Percentiles rank a stretch among this genome's conserved stretches.
Evolutionary conservation across 768 basidiomycete genomes (phyloP).

Genomic region (Leccinum rimulosum): DNA sequence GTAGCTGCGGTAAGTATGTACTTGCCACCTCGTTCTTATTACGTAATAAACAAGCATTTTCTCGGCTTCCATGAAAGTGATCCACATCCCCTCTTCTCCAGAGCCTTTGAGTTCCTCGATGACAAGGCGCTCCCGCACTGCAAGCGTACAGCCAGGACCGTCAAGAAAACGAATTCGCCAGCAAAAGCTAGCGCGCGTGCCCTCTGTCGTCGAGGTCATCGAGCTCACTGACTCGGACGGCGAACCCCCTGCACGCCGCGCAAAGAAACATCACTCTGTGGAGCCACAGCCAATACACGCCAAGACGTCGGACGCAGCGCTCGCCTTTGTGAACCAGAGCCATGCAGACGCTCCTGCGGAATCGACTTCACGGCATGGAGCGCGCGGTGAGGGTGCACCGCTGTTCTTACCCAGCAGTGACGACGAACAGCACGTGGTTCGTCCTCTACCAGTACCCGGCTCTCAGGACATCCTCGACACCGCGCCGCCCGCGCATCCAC

Average conservation of each 20-base stretch:
- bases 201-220: conserved; percentile 36
- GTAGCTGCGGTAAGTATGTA: not conserved
- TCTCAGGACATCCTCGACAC: not conserved
- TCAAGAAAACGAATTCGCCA: conserved; percentile 15
- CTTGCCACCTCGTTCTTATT: not conserved
- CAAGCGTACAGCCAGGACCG: conserved; percentile 20
- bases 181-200: conserved; percentile 1
- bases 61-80: not conserved
- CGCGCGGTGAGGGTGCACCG: conserved; percentile 15
- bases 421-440: conserved; percentile 20
- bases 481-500: not conserved
- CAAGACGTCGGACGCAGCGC: not conserved
- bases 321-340: conserved; percentile 12
- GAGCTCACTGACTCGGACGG: conserved; percentile 53
- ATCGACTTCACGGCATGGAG: conserved; percentile 4
- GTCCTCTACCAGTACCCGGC: not conserved
- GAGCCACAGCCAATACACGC: conserved; percentile 11
- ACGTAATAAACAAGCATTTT: conserved; percentile 15
- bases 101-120: conserved; percentile 13
- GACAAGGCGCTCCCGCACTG: conserved; percentile 17
- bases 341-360: conserved; percentile 9
- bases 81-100: conserved; percentile 28
- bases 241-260: conserved; percentile 22
- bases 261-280: not conserved
- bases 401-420: conserved; percentile 41